Evolutionary conservation across 768 basidiomycete genomes (phyloP).

Genomic region (Astraeus odoratus): DNA sequence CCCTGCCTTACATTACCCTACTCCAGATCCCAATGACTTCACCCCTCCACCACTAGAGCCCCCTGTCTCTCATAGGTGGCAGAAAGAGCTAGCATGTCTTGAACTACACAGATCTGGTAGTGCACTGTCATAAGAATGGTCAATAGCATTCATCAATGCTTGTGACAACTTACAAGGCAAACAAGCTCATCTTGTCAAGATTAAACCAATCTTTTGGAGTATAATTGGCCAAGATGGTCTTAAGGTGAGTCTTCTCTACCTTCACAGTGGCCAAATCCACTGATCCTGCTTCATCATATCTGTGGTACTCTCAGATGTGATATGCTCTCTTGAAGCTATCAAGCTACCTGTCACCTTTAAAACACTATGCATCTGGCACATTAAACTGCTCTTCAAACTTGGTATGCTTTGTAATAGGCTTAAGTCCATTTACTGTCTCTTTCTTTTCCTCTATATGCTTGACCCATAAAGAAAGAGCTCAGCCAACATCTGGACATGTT

Average conservation of each 20-base stretch:
- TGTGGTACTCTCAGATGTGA: neutral
- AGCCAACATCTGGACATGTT: conserved; percentile 28
- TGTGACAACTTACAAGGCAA: neutral
- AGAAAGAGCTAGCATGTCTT: no score
- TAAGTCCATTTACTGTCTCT: neutral
- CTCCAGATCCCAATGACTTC: no score
- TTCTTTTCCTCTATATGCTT: conserved; percentile 5
- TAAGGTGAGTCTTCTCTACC: neutral
- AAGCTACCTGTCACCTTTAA: neutral
- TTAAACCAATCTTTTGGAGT: neutral
- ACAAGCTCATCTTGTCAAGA: neutral
- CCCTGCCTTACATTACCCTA: no score
- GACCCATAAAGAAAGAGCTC: conserved; percentile 27
- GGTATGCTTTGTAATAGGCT: neutral
- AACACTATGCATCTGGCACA: neutral
- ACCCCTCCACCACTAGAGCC: no score
- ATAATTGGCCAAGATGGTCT: neutral
- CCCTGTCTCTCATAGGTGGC: no score
- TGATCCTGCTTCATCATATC: neutral
- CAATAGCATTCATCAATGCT: no score
- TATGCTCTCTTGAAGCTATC: neutral
- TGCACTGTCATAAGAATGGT: no score
- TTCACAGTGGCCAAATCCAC: neutral
- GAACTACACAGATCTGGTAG: no score
- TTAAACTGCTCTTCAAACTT: neutral